A percentile compares a stretch with the other conserved stretches of the same genome.
Evolutionary conservation across 768 basidiomycete species (phyloP).

Genomic region (Lactarius psammicola): DNA sequence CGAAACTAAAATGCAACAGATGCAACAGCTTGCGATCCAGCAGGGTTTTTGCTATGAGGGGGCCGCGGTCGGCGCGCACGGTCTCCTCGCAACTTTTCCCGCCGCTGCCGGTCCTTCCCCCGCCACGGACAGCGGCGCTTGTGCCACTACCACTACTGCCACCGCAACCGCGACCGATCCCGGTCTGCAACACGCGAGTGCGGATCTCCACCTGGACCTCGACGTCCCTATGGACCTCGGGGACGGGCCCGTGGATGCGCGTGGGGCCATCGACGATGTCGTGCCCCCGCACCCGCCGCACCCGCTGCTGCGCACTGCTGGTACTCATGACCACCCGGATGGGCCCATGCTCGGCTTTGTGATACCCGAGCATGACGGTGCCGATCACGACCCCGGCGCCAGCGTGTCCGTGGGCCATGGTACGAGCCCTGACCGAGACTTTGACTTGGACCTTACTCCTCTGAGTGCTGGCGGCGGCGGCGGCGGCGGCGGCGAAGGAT

Average conservation of each 20-base stretch:
- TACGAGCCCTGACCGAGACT: not conserved
- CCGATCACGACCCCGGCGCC: not conserved
- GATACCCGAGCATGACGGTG: constrained; percentile 1
- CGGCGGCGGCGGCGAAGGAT: not conserved
- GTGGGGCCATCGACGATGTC: too few relatives aligned
- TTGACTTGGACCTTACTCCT: not conserved
- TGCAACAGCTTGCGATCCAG: not conserved
- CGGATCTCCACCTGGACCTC: constrained; percentile 4
- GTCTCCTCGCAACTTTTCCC: constrained; percentile 16
- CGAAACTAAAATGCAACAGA: not conserved
- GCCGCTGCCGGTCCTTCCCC: not conserved
- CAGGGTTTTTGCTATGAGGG: constrained; percentile 20
- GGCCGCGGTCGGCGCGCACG: constrained; percentile 20
- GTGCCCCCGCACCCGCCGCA: not conserved
- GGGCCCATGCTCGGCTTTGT: constrained; percentile 14
- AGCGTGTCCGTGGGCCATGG: not conserved
- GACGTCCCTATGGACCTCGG: constrained; percentile 6
- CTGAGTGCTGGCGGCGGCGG: not conserved
- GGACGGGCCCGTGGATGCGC: not conserved
- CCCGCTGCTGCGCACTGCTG: not conserved
- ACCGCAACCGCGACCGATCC: not conserved
- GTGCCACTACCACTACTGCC: not conserved
- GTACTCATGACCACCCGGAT: constrained; percentile 7
- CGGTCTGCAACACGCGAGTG: not conserved
- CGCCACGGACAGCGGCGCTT: not conserved